Percentiles rank a stretch among this genome's conserved stretches.
These are phyloP conservation scores for Haplosporangium gracile DNA, from an alignment of 192 early-diverging fungal genomes.

Conservation along the genomic window DNA sequence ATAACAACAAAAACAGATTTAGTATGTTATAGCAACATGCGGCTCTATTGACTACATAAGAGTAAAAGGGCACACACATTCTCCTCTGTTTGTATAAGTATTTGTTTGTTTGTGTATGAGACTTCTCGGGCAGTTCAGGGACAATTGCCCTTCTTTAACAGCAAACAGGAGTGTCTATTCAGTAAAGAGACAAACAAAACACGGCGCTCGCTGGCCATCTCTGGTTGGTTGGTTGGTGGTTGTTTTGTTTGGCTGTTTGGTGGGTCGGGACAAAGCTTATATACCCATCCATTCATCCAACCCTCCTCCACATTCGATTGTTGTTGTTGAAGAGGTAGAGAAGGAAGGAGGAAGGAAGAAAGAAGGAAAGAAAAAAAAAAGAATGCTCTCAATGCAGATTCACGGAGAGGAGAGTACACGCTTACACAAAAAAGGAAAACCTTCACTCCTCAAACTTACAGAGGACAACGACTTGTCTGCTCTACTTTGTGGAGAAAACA, in stretches of 20 bases:
- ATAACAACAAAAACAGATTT: too few species aligned
- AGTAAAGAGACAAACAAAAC: conserved; percentile 6
- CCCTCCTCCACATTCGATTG: background rate
- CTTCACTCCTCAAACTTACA: background rate
- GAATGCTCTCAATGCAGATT: background rate
- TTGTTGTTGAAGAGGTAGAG: background rate
- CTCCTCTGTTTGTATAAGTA: background rate
- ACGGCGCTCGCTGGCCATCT: background rate
- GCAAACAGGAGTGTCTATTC: background rate
- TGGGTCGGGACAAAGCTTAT: too few species aligned
- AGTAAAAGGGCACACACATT: background rate
- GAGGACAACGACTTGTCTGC: background rate
- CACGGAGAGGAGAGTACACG: background rate
- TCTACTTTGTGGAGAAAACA: conserved; percentile 11
- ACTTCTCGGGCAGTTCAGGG: background rate
- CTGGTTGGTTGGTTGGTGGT: background rate
- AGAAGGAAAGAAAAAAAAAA: background rate
- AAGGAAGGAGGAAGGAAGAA: background rate
- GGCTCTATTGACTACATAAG: background rate
- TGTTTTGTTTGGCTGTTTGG: background rate
- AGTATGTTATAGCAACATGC: too few species aligned
- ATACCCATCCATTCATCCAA: too few species aligned
- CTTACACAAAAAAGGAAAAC: background rate
- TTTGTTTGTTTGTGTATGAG: background rate
- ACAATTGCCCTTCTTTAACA: background rate